Evolutionary conservation across 371 early-diverging fungal species (phyloP), one percentile per base, ranked within the genome.

Genomic region (Apophysomyces ossiformis): DNA sequence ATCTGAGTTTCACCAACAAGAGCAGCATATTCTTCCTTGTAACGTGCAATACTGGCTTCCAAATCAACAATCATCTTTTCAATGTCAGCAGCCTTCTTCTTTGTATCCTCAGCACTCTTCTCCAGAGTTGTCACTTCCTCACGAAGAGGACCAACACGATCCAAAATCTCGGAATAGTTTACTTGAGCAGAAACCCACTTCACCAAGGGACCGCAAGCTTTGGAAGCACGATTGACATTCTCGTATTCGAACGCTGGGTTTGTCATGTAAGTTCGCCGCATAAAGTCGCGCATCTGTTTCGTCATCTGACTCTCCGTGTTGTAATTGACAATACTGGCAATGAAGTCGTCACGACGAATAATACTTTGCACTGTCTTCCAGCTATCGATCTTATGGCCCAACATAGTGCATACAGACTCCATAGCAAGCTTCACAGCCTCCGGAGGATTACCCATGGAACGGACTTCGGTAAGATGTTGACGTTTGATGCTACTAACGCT

Each of bases 151-250:
- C 96, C 98, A 41, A 99, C 93, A 60, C 90, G 86, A 73, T 96
- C 95, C 50, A 99, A 76, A 60, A 99, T 98, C 63, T 91, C 89
- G 7, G 95, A 88, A 72, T 90, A 99, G 68, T 89, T 89, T 37
- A 97, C 94, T 81, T 98, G 99, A 16, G 99, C 99, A 68, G 89
- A 88, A 4, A 95, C 97, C 99, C 99, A 99, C 73, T 95, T 90
- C 61, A 95, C 97, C 32, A 99, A 79, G 15, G 99, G 98, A 36
- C 98, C 99, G 78, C 99, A 99, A 0, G 99, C 99, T 79, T 95
- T 96, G 73, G 94, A 93, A n/a, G 99, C 99, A 64, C 95, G 94
- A 78, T 96, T 96, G 37, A 99, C 96, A 0, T 85, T 74, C 62
- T 99, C 99, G 72, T 93, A 97, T 77, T 95, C 96, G 74, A 89